Percentiles rank a stretch among this genome's conserved stretches.
Conservation (phyloP, 1,284 basidiomycete species). For the Sanghuangporus weigelae region DNA sequence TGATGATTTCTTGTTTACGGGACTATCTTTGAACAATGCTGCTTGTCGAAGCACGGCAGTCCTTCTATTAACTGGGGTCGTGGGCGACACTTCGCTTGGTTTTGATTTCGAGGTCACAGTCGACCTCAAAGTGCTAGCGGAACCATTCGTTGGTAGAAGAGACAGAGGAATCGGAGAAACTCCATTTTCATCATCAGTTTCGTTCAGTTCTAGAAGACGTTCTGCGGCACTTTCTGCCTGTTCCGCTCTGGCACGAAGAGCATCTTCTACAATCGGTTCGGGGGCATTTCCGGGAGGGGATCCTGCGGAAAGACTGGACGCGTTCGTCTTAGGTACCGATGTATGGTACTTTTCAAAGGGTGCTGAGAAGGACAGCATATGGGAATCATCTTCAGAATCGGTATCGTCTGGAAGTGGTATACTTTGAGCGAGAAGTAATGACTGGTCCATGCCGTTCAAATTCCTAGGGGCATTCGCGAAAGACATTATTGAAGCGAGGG, state of each 20-base stretch:
- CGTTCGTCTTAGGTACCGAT: constrained; percentile 13
- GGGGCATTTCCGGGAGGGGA: constrained; percentile 33
- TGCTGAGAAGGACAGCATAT: constrained; percentile 64
- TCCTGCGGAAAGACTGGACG: constrained; percentile 25
- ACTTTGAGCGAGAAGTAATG: constrained; percentile 61
- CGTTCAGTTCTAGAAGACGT: constrained; percentile 72
- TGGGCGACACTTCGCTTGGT: constrained; percentile 33
- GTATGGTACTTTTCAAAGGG: constrained; percentile 48
- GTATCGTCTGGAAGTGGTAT: constrained; percentile 70
- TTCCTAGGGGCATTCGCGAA: constrained; percentile 29
- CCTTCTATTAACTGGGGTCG: constrained; percentile 59
- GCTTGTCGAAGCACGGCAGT: constrained; percentile 62
- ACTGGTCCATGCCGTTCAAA: constrained; percentile 45
- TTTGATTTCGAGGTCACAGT: constrained; percentile 25
- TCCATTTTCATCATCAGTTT: constrained; percentile 53
- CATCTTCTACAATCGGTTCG: constrained; percentile 72
- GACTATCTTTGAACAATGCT: constrained; percentile 74
- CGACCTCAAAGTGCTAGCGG: constrained; percentile 34
- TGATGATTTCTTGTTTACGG: constrained; percentile 45
- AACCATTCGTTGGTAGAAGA: constrained; percentile 39
- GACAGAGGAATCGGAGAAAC: constrained; percentile 53
- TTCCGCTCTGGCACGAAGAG: constrained; percentile 75
- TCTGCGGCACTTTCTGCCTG: constrained; percentile 87
- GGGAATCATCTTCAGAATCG: constrained; percentile 57
- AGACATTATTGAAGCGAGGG: constrained; percentile 5